Evolutionary conservation across 352 stramenopile genomes (phyloP), one percentile per base, ranked within the genome.

Genomic region (Phytophthora cajani): DNA sequence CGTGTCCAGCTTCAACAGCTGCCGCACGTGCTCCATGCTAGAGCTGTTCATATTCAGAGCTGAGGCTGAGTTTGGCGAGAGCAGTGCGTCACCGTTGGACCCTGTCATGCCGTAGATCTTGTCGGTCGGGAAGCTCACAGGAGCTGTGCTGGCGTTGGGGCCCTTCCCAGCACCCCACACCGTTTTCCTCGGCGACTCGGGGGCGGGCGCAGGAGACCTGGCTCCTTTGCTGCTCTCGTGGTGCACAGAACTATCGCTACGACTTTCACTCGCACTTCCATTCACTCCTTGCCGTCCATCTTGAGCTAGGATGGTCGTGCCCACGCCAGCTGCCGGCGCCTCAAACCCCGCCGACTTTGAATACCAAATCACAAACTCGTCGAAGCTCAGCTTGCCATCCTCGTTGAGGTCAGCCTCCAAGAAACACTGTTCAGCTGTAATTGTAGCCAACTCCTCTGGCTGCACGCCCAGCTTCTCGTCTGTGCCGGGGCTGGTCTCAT

Each of bases 281-380:
- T 69, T 71, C 32, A 36, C 23, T 11, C 57, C 56, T 55, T 72
- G 52, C 19, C 33, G 56, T 16, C 7, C 46, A 56, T 47, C 46
- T 71, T 64, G 36, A 63, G 32, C 14, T 65, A 75, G 27, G 54
- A 71, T 67, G 27, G 60, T 67, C 21, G 60, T 82, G 47, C 57
- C 65, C 19, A 85, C 74, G 10, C 67, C 81, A 21, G 74, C 78
- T 23, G 65, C 57, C 55, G 80, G 75, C 1, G 74, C 64, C 51
- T 85, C 81, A 60, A 91, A 81, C 1, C 79, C 74, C 7, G 75
- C 74, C 3, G 79, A 86, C 49, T 84, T 85, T 0, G 86, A 86
- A 61, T 96, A 97, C 90, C 90, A 97, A 25, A 69, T 58, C 19
- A 93, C 84, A 64, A 97, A 97, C 64, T 97, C 88, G 17, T 97